These are phyloP conservation scores for Botrytis fragariae DNA, from an alignment of 2,329 filamentous ascomycete genomes.

Conservation along the genomic window DNA sequence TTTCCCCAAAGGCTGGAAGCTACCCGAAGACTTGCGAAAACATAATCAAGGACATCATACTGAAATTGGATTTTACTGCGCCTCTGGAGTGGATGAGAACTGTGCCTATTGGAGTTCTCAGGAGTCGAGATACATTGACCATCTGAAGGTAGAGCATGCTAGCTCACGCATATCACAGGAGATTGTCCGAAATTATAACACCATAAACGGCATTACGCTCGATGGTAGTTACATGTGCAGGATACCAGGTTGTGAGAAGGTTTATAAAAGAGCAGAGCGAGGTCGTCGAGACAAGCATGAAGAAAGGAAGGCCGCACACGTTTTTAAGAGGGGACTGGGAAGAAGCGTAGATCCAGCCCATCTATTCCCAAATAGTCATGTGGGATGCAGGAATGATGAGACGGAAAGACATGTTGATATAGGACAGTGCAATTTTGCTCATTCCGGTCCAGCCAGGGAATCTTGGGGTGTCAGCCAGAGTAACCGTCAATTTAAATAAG, in stretches of 20 bases:
- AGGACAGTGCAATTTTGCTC: neutral
- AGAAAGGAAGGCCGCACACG: conserved; percentile 5
- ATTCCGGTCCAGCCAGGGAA: neutral
- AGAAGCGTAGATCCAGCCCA: neutral
- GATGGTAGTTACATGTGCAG: conserved; percentile 1
- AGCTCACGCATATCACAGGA: neutral
- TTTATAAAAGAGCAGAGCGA: conserved; percentile 5
- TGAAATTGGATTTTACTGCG: conserved; percentile 6
- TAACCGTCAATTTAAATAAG: neutral
- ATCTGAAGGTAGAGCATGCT: conserved; percentile 8
- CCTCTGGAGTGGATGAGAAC: neutral
- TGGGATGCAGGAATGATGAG: neutral
- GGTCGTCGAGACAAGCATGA: conserved; percentile 1
- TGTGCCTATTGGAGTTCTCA: conserved; percentile 10
- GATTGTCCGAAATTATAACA: neutral
- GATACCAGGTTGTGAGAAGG: conserved; percentile 2
- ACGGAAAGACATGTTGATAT: neutral
- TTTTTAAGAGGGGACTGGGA: too few species aligned
- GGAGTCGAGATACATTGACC: conserved; percentile 1
- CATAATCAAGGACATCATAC: conserved; percentile 9
- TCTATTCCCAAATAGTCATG: neutral
- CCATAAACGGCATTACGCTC: neutral
- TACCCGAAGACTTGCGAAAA: conserved; percentile 4
- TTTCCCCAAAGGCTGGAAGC: conserved; percentile 9
- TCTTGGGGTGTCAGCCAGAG: neutral